Evolutionary conservation across 768 basidiomycete genomes (phyloP), one percentile per base, ranked within the genome.

Genomic region (Mycena filopes): DNA sequence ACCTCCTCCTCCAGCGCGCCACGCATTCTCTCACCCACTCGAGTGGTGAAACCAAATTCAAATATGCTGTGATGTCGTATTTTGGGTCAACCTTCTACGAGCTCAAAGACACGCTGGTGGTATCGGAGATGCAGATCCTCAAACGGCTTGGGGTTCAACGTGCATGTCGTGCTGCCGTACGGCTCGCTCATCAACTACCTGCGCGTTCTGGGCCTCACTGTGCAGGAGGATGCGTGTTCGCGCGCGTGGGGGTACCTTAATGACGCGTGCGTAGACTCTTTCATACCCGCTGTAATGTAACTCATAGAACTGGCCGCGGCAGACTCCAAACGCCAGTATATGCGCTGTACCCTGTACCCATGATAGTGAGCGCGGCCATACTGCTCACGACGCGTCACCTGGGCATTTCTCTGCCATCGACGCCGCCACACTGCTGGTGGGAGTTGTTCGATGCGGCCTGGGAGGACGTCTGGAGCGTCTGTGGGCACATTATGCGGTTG

Each of bases 81-180:
- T 96, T 94, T 75, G 89, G 93, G 16, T 86, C 85, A 71, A 90
- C 89, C 2, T 99, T 97, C 73, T 98, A 98, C 80, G 94, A 96
- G 66, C 84, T 95, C 76, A 98, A 97, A 74, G 98, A 99, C 73
- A 90, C 93, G 9, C 82, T 98, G 51, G 95, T 98, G 23, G 91
- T 96, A 16, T 89, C 92, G 2, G 98, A 99, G 78, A 99, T 99
- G 95, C 98, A 99, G 75, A 86, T 99, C 23, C 84, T 99, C 68
- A 99, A 99, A 78, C 86, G 97, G 25, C 85, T n/a, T 99, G 13
- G 97, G 94, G 1, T 99, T 99, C 80, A 93, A 98, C 72, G 94
- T 97, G 42, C 91, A 94, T 71, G 93, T 97, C 47, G 92, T 94
- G 13, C 82, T 98, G 33, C 96, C 97, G 4, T 99, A 99, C 70